Conservation (phyloP, 176 grass and related monocot species). For the Ensete glaucum region DNA sequence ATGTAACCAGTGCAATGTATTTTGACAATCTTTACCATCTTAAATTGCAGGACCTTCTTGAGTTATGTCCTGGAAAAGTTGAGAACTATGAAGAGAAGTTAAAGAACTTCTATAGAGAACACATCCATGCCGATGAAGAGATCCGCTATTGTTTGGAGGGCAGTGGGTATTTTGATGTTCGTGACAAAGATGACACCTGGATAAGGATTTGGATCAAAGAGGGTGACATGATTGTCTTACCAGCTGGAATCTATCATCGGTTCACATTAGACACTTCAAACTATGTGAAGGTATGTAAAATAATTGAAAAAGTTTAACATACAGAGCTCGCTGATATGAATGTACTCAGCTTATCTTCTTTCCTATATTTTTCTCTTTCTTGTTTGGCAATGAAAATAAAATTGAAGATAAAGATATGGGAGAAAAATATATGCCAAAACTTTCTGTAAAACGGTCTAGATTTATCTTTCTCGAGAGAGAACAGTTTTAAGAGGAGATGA, state of each 20-base stretch:
- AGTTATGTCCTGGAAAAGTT: conserved; percentile 67
- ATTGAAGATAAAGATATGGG: no score
- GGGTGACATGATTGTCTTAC: conserved; percentile 82
- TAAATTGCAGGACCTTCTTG: conserved; percentile 55
- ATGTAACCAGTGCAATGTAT: neutral
- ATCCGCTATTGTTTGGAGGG: conserved; percentile 90
- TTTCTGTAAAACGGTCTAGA: no score
- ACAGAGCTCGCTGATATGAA: neutral
- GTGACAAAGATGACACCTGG: conserved; percentile 71
- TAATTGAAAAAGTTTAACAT: neutral
- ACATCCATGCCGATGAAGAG: conserved; percentile 87
- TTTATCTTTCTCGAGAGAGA: no score
- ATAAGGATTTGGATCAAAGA: conserved; percentile 76
- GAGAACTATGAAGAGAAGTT: conserved; percentile 91
- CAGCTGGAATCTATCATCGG: conserved; percentile 80
- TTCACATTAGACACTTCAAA: conserved; percentile 61
- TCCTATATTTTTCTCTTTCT: no score
- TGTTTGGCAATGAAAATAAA: no score
- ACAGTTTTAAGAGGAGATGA: no score
- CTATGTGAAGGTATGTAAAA: conserved; percentile 50
- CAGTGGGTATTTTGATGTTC: conserved; percentile 77
- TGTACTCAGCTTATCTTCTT: neutral
- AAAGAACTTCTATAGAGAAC: conserved; percentile 73
- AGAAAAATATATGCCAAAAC: no score
- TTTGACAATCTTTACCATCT: neutral